Evolutionary conservation across 441 rosid species (phyloP).

Genomic region (Eruca vesicaria): DNA sequence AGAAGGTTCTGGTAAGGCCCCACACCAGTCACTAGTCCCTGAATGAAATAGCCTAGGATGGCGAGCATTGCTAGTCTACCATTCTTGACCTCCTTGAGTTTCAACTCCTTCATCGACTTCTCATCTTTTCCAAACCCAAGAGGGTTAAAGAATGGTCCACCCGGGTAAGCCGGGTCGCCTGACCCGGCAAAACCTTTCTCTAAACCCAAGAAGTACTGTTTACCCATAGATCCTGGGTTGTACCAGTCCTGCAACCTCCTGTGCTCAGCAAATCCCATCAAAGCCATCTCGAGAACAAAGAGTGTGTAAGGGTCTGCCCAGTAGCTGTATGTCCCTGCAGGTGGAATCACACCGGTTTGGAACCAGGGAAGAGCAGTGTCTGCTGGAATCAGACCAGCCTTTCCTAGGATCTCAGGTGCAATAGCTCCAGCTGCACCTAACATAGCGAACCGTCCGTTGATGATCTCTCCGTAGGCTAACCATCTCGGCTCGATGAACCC

Average conservation of each 20-base stretch:
- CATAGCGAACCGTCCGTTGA: slow-evolving; percentile 90
- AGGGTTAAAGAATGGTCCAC: slow-evolving; percentile 95
- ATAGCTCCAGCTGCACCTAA: slow-evolving; percentile 78
- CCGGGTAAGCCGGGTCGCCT: slow-evolving; percentile 85
- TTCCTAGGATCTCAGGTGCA: slow-evolving; percentile 85
- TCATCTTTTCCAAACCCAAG: slow-evolving; percentile 88
- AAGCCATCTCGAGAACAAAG: slow-evolving; percentile 84
- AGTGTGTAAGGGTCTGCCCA: slow-evolving; percentile 92
- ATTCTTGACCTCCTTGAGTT: slow-evolving; percentile 94
- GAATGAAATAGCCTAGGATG: slow-evolving; percentile 72
- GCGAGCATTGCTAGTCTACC: slow-evolving; percentile 94
- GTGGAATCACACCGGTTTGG: slow-evolving; percentile 89
- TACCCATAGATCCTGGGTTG: slow-evolving; percentile 88
- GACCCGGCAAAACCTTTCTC: slow-evolving; percentile 84
- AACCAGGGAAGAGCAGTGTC: slow-evolving; percentile 97
- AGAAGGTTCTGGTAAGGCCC: slow-evolving; percentile 95
- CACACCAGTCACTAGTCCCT: slow-evolving; percentile 80
- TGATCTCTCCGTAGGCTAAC: slow-evolving; percentile 88
- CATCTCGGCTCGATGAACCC: slow-evolving; percentile 95
- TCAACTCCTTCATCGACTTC: slow-evolving; percentile 82
- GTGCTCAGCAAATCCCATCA: slow-evolving; percentile 98
- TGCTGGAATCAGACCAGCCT: slow-evolving; percentile 70
- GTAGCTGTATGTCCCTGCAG: slow-evolving; percentile 89
- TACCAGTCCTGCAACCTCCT: slow-evolving; percentile 88
- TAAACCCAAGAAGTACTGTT: slow-evolving; percentile 85